A percentile compares a stretch with the other conserved stretches of the same genome.
Conservation (phyloP, 768 basidiomycete species). For the Podaxis sp. region DNA sequence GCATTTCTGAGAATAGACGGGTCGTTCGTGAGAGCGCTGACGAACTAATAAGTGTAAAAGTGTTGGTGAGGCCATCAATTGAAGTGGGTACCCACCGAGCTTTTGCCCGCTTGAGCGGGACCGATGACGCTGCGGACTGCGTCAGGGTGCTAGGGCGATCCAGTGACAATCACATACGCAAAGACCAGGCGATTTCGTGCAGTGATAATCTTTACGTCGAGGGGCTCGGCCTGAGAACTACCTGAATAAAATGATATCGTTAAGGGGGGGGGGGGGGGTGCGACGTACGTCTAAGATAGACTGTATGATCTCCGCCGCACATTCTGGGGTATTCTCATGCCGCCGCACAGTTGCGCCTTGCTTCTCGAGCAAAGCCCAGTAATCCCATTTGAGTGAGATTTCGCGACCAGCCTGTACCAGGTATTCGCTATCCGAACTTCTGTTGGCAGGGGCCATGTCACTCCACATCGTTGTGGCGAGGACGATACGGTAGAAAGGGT, state of each 20-base stretch:
- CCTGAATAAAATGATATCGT: too few species aligned
- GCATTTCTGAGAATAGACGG: neutral
- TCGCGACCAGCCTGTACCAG: neutral
- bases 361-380: neutral
- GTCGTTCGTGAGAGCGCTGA: neutral
- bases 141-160: neutral
- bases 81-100: neutral
- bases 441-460: too few species aligned
- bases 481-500: neutral
- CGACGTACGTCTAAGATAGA: neutral
- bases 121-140: neutral
- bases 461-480: constrained; percentile 1
- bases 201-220: neutral
- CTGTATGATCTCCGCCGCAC: neutral
- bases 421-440: neutral
- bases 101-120: neutral
- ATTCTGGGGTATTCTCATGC: neutral
- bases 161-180: neutral
- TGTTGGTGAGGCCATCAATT: neutral
- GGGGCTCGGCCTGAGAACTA: neutral
- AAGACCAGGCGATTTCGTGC: neutral
- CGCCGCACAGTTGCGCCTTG: neutral
- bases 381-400: neutral
- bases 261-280: too few species aligned
- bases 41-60: neutral